phyloP scores from a whole-genome alignment of 2,329 filamentous ascomycete species.

The Penicillium glabrum region DNA sequence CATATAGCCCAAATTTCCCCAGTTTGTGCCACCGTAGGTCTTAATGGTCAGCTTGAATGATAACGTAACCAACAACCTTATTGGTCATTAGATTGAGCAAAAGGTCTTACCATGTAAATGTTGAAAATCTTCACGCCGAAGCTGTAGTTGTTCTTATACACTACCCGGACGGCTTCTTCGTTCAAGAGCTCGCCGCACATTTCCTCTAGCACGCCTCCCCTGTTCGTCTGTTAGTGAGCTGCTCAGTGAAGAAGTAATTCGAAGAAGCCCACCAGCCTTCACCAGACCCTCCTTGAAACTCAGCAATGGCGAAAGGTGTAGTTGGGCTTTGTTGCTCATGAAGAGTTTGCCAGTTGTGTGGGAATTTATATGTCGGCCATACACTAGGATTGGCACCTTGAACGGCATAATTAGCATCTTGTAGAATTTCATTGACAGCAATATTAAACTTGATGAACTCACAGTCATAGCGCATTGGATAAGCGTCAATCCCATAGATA shows the following conservation, averaged over 20 bases:
- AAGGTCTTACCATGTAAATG: slow-evolving; percentile 63
- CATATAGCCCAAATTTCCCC: slow-evolving; percentile 73
- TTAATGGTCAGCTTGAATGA: slow-evolving; percentile 57
- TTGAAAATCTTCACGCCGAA: slow-evolving; percentile 68
- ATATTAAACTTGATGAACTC: not conserved
- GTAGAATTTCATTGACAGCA: not conserved
- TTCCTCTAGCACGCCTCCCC: slow-evolving; percentile 9
- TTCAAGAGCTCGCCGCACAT: slow-evolving; percentile 14
- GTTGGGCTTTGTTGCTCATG: slow-evolving; percentile 24
- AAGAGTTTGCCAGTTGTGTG: slow-evolving; percentile 18
- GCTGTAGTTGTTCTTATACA: slow-evolving; percentile 71
- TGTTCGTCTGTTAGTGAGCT: not conserved
- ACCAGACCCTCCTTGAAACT: slow-evolving; percentile 25
- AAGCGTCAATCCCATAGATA: slow-evolving; percentile 51
- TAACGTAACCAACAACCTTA: too few species aligned
- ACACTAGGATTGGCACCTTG: slow-evolving; percentile 17
- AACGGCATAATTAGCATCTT: not conserved
- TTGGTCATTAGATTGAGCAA: too few species aligned
- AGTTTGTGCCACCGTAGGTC: slow-evolving; percentile 75
- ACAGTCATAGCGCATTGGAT: slow-evolving; percentile 28
- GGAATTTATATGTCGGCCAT: slow-evolving; percentile 23
- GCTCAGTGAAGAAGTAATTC: not conserved
- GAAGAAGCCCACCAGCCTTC: slow-evolving; percentile 14
- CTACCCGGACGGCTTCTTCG: slow-evolving; percentile 51
- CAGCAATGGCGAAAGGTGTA: slow-evolving; percentile 25